Percentiles rank a stretch among this genome's conserved stretches.
These are phyloP conservation scores for Microdochium bolleyi DNA, from an alignment of 2,329 filamentous ascomycete genomes.

Conservation along the genomic window DNA sequence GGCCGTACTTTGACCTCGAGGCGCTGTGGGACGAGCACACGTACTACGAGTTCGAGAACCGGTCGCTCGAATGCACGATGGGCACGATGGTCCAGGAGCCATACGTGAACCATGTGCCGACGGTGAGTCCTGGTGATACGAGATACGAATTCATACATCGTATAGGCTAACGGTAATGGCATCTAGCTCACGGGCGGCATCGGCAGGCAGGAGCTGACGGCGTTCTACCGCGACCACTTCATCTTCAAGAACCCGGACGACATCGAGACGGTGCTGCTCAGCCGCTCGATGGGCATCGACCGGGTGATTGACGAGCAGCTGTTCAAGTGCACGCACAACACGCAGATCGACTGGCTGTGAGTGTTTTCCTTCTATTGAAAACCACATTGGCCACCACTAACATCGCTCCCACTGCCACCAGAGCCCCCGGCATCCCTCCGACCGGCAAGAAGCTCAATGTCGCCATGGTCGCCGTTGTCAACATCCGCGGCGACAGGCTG, in stretches of 20 bases:
- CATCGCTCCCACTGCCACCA: slow-evolving; percentile 26
- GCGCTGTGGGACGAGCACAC: slow-evolving; percentile 58
- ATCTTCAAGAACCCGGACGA: slow-evolving; percentile 47
- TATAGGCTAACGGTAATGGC: background rate
- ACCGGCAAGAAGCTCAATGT: slow-evolving; percentile 46
- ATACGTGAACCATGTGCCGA: slow-evolving; percentile 58
- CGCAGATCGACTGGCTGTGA: slow-evolving; percentile 49
- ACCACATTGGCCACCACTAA: background rate
- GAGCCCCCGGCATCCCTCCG: slow-evolving; percentile 46
- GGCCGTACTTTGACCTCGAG: slow-evolving; percentile 54
- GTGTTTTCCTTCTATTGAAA: slow-evolving; percentile 6
- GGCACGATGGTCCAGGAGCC: slow-evolving; percentile 55
- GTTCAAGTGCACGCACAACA: slow-evolving; percentile 48
- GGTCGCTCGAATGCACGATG: slow-evolving; percentile 53
- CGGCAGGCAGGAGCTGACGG: slow-evolving; percentile 46
- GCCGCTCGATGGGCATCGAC: slow-evolving; percentile 56
- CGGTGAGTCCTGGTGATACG: slow-evolving; percentile 26
- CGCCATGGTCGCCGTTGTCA: slow-evolving; percentile 54
- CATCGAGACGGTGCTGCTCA: slow-evolving; percentile 50
- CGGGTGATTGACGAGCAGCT: slow-evolving; percentile 58
- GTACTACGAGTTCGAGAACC: slow-evolving; percentile 46
- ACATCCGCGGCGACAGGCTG: slow-evolving; percentile 54
- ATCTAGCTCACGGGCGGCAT: slow-evolving; percentile 48
- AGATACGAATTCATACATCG: no score
- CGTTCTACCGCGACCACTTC: slow-evolving; percentile 61